Percentiles rank a stretch among this genome's conserved stretches.
These are phyloP conservation scores for Colletotrichum neosansevieriae DNA, from an alignment of 2,329 filamentous ascomycete species.

Conservation along the genomic window DNA sequence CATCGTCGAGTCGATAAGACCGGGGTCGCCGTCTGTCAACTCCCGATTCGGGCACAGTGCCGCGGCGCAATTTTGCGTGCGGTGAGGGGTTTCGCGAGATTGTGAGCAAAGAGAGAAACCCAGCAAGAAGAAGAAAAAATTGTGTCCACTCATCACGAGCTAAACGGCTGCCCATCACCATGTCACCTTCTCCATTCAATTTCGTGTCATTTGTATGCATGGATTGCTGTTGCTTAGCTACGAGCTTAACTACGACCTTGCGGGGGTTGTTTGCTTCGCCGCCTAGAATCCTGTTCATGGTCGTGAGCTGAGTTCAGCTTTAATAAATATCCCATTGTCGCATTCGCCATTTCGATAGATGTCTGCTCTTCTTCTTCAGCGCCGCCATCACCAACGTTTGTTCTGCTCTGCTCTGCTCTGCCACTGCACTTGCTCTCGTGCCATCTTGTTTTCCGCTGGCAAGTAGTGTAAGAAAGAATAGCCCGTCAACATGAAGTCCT, in stretches of 20 bases:
- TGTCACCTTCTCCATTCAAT: slow-evolving; percentile 32
- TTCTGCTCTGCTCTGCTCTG: not conserved
- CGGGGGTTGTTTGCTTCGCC: slow-evolving; percentile 2
- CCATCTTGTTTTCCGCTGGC: not conserved
- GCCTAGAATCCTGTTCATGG: slow-evolving; percentile 15
- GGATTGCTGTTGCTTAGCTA: not conserved
- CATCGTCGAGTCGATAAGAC: slow-evolving; percentile 8
- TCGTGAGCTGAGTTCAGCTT: not conserved
- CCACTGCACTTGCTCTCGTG: not conserved
- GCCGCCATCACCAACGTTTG: too few relatives aligned
- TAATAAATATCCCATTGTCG: not conserved
- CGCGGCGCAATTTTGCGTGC: not conserved
- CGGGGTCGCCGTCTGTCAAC: not conserved
- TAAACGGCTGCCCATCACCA: not conserved
- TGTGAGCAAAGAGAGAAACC: not conserved
- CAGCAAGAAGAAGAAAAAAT: too few relatives aligned
- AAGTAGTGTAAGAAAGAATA: not conserved
- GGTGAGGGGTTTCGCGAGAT: slow-evolving; percentile 6
- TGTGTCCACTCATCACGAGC: slow-evolving; percentile 26
- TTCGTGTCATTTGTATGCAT: too few relatives aligned
- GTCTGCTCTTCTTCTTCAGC: too few relatives aligned
- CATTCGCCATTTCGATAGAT: too few relatives aligned
- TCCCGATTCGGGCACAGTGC: slow-evolving; percentile 12
- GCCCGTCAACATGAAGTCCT: slow-evolving; percentile 20
- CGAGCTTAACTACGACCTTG: not conserved